A percentile compares a stretch with the other conserved stretches of the same genome.
phyloP scores from a whole-genome alignment of 139 green algal species.

The Haematococcus lacustris region DNA sequence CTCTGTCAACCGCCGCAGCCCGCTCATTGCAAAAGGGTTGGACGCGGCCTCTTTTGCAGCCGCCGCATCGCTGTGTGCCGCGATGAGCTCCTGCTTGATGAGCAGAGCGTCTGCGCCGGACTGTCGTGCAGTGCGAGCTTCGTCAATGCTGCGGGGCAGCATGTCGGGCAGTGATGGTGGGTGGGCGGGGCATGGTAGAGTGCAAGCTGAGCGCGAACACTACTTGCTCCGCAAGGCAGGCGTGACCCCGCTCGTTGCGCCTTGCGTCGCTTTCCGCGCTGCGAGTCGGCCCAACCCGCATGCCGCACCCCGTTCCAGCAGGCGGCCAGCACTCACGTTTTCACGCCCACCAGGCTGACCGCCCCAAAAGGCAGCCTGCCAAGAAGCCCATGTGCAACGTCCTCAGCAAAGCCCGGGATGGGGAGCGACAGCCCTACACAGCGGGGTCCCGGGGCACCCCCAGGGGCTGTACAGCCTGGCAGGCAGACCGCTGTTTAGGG shows the following conservation, averaged over 20 bases:
- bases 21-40: neutral
- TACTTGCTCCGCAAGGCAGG: no score
- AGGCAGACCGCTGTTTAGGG: no score
- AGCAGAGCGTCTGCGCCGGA: conserved; percentile 64
- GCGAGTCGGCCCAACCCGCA: no score
- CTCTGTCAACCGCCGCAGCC: neutral
- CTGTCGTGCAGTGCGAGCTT: conserved; percentile 45
- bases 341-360: conserved; percentile 31
- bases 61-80: neutral
- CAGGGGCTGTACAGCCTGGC: no score
- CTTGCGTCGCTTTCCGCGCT: no score
- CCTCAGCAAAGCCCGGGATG: conserved; percentile 47
- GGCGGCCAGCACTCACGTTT: conserved; percentile 15
- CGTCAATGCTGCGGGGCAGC: conserved; percentile 40
- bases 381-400: conserved; percentile 66
- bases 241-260: no score
- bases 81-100: conserved; percentile 61
- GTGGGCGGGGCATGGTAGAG: no score
- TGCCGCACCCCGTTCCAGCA: no score
- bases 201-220: no score
- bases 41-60: neutral
- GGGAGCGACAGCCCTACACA: conserved; percentile 45
- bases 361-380: conserved; percentile 52
- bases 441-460: no score
- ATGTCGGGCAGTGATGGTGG: no score